Conservation (phyloP, 1,284 basidiomycete species). For the Cutaneotrichosporon curvatum region DNA sequence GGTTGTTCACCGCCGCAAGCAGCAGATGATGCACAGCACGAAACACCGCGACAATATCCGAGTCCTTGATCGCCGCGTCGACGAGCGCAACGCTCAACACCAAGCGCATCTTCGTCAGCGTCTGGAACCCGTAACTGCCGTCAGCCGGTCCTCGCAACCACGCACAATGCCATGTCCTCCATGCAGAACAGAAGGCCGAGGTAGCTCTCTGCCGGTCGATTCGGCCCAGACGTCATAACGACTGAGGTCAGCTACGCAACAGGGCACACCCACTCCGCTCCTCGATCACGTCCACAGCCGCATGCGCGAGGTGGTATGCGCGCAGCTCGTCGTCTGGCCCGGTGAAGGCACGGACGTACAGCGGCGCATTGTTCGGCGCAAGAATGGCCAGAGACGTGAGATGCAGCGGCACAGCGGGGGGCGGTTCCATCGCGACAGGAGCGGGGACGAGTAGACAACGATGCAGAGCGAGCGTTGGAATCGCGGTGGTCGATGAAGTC, state of each 20-base stretch:
- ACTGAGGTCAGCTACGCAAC: slow-evolving; percentile 21
- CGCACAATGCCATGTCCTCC: slow-evolving; percentile 47
- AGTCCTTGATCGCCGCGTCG: slow-evolving; percentile 46
- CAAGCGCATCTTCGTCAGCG: slow-evolving; percentile 40
- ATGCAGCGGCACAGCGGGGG: slow-evolving; percentile 37
- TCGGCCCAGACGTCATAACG: slow-evolving; percentile 38
- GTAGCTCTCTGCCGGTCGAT: slow-evolving; percentile 41
- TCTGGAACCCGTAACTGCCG: slow-evolving; percentile 45
- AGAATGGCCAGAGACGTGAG: slow-evolving; percentile 43
- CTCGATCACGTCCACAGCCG: slow-evolving; percentile 45
- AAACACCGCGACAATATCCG: slow-evolving; percentile 45
- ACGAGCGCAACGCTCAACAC: slow-evolving; percentile 43
- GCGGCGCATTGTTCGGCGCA: slow-evolving; percentile 40
- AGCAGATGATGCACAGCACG: slow-evolving; percentile 43
- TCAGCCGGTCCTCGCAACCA: slow-evolving; percentile 5
- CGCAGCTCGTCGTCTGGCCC: slow-evolving; percentile 38
- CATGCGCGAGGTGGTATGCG: slow-evolving; percentile 45
- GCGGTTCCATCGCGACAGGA: slow-evolving; percentile 21
- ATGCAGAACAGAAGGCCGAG: slow-evolving; percentile 46
- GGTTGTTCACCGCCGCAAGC: slow-evolving; percentile 33
- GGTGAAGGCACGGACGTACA: slow-evolving; percentile 44
- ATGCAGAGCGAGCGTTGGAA: neutral
- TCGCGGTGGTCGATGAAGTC: neutral
- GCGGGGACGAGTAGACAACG: too few species aligned
- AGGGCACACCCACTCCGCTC: slow-evolving; percentile 38